phyloP scores from a whole-genome alignment of 169 alveolate species.

The Condylostoma magnum region DNA sequence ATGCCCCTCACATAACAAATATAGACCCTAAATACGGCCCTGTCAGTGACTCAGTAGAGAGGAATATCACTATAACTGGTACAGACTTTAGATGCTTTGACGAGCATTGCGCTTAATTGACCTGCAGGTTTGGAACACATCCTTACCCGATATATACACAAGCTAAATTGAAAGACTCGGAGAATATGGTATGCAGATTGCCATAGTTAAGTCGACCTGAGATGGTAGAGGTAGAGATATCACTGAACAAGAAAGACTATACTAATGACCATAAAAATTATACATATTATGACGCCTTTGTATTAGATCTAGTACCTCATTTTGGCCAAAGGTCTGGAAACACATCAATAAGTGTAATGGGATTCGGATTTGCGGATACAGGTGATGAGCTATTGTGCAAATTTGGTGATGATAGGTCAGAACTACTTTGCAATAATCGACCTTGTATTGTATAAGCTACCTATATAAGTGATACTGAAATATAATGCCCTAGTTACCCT shows the following conservation, averaged over 20 bases:
- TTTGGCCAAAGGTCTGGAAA: constrained; percentile 61
- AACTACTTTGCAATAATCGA: constrained; percentile 38
- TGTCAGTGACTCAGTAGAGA: constrained; percentile 49
- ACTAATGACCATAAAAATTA: constrained; percentile 60
- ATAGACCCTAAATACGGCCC: constrained; percentile 72
- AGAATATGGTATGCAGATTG: constrained; percentile 47
- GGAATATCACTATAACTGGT: constrained; percentile 52
- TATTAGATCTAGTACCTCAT: constrained; percentile 64
- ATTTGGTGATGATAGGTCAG: constrained; percentile 43
- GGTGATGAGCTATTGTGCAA: constrained; percentile 51
- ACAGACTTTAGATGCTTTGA: constrained; percentile 59
- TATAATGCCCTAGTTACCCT: constrained; percentile 48
- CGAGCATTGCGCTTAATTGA: constrained; percentile 50
- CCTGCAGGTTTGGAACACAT: constrained; percentile 56
- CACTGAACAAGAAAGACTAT: constrained; percentile 73
- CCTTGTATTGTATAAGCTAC: constrained; percentile 54
- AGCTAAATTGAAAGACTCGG: constrained; percentile 42
- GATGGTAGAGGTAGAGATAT: constrained; percentile 61
- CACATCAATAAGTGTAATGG: constrained; percentile 54
- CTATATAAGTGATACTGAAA: constrained; percentile 47
- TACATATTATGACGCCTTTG: constrained; percentile 79
- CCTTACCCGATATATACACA: constrained; percentile 50
- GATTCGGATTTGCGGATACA: constrained; percentile 75
- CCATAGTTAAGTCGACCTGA: constrained; percentile 73
- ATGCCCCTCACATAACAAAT: constrained; percentile 59